Base-by-base conservation (phyloP, 768 basidiomycete species). In the Termitomyces sp. region DNA sequence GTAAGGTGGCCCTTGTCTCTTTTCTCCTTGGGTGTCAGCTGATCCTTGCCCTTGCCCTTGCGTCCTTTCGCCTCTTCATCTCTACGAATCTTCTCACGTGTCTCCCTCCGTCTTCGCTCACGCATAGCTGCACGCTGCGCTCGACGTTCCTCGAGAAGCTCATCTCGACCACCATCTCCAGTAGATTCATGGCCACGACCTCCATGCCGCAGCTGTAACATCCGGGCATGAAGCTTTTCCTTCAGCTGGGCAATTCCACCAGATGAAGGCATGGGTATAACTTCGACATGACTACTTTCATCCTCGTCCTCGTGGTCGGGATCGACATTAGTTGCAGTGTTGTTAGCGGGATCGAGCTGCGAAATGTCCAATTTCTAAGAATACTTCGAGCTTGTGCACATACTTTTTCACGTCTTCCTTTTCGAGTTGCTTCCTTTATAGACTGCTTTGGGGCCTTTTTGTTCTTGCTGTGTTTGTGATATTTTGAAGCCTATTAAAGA, bases 341-440 rank as follows among this genome's bases (percentile, higher is more conserved):
- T 92, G 67, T 96, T 94, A 6, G 85, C 87, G 1, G 96, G 96
- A 70, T 98, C 94, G 64, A 97, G 89, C 94, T 98, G 62, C 26
- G 40, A 44, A 58, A 30, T 49, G 50, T 57, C n/a, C 61, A 60
- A 45, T 41, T 45, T 18, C 20, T 16, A 10, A 16, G 26, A 10
- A 35, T 5, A 36, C 8, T 20, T 18, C 5, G 5, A 28, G 6
- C 35, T 26, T 11, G 1, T 14, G 28, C 11, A 67, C 71, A 24
- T 55, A 91, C 94, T 82, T 94, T 95, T 55, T 90, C 90, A 44
- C 85, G 81, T 69, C 88, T 92, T 0, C 92, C 92, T 65, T 92
- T 94, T 72, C 89, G 92, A 11, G 90, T 85, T 1, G 87, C 90
- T 70, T 95, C 92, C 68, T 96, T 94, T 36, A 92, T 78, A 44